Evolutionary conservation across 2,329 filamentous ascomycete species (phyloP).

Genomic region (Pseudogymnoascus sp.): DNA sequence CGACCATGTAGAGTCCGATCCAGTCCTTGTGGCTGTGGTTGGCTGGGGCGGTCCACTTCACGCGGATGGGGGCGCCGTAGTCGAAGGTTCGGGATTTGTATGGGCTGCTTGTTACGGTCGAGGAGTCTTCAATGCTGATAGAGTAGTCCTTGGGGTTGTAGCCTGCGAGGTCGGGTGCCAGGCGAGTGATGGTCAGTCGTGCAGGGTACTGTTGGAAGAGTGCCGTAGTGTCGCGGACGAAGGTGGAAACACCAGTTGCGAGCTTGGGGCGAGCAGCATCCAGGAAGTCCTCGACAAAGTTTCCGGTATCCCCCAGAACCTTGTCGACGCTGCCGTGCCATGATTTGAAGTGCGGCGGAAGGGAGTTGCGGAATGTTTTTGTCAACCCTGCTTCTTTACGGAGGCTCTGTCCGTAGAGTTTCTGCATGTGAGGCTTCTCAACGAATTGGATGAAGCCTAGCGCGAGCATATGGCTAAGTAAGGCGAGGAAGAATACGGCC

Average conservation of each 20-base stretch:
- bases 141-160: slow-evolving; percentile 74
- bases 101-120: slow-evolving; percentile 37
- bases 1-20: slow-evolving; percentile 94
- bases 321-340: slow-evolving; percentile 82
- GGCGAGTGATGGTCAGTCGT: slow-evolving; percentile 70
- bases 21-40: slow-evolving; percentile 89
- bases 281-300: slow-evolving; percentile 85
- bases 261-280: slow-evolving; percentile 80
- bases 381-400: slow-evolving; percentile 84
- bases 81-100: slow-evolving; percentile 67
- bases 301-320: slow-evolving; percentile 75
- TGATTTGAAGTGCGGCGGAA: slow-evolving; percentile 74
- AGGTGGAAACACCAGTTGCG: slow-evolving; percentile 73
- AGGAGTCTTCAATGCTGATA: slow-evolving; percentile 60
- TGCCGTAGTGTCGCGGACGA: slow-evolving; percentile 79
- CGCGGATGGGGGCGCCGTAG: slow-evolving; percentile 82
- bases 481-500: slow-evolving; percentile 75
- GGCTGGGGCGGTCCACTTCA: slow-evolving; percentile 81
- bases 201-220: slow-evolving; percentile 86
- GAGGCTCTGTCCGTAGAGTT: slow-evolving; percentile 80
- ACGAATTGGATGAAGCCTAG: slow-evolving; percentile 86
- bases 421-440: slow-evolving; percentile 96
- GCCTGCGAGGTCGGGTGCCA: slow-evolving; percentile 72
- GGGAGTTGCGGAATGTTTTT: slow-evolving; percentile 77
- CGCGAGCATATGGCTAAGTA: slow-evolving; percentile 77